A percentile compares a stretch with the other conserved stretches of the same genome.
Evolutionary conservation across 768 basidiomycete species (phyloP).

Genomic region (Pilatotrama ljubarskyi): DNA sequence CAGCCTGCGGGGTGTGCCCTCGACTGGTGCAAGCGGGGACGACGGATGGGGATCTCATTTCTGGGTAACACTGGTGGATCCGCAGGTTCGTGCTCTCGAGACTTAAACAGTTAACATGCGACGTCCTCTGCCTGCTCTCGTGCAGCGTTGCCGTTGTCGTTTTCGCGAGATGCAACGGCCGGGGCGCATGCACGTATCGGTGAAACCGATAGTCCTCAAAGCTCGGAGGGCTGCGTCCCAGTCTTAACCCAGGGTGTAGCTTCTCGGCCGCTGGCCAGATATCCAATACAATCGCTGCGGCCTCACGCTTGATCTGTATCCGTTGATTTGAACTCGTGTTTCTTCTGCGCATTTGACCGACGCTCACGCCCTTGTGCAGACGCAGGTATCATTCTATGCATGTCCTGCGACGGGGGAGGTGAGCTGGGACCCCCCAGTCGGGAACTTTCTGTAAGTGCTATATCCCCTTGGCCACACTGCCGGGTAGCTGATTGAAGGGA

Average conservation of each 20-base stretch:
- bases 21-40: slow-evolving; percentile 5
- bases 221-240: too few species aligned
- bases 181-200: too few species aligned
- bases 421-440: slow-evolving; percentile 90
- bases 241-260: too few species aligned
- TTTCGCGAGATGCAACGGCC: too few species aligned
- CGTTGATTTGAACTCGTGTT: background rate
- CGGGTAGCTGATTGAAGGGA: background rate
- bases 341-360: slow-evolving; percentile 1
- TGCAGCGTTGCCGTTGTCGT: too few species aligned
- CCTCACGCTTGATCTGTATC: too few species aligned
- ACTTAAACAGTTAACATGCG: too few species aligned
- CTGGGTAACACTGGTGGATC: slow-evolving; percentile 93
- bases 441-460: slow-evolving; percentile 77
- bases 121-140: too few species aligned
- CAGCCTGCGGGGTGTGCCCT: slow-evolving; percentile 13
- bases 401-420: slow-evolving; percentile 92
- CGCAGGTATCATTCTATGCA: slow-evolving; percentile 75
- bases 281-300: too few species aligned
- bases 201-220: too few species aligned
- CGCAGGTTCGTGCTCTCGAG: slow-evolving; percentile 58
- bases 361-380: slow-evolving; percentile 31
- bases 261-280: too few species aligned
- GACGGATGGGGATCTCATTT: slow-evolving; percentile 84
- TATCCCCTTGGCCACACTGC: background rate